These are phyloP conservation scores for Komagataea norvegica DNA, from an alignment of 1,139 yeast species.

Conservation along the genomic window DNA sequence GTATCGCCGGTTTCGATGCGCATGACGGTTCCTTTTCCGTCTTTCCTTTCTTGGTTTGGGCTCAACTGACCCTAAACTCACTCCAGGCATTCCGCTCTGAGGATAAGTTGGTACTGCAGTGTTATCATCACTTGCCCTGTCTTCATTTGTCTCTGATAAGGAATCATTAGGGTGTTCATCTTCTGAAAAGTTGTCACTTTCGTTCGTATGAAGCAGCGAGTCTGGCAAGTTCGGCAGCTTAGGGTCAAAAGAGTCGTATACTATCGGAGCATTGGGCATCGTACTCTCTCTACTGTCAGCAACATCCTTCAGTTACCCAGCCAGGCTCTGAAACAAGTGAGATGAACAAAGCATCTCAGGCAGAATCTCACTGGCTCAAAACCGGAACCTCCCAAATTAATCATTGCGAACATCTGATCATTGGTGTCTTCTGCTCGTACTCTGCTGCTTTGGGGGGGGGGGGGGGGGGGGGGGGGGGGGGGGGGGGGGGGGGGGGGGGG, in stretches of 20 bases:
- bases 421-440: too few species aligned
- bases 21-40: conserved; percentile 7
- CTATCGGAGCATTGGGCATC: conserved; percentile 15
- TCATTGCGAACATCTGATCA: too few species aligned
- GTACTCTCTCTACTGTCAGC: not conserved
- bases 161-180: conserved; percentile 6
- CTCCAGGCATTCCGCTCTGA: not conserved
- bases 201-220: conserved; percentile 20
- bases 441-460: too few species aligned
- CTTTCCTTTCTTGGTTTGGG: not conserved
- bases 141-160: not conserved
- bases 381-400: too few species aligned
- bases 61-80: not conserved
- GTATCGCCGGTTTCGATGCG: conserved; percentile 28
- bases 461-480: too few species aligned
- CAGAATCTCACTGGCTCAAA: too few species aligned
- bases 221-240: conserved; percentile 36
- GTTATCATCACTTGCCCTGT: not conserved
- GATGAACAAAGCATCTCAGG: too few species aligned
- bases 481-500: too few species aligned
- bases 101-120: not conserved
- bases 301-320: not conserved
- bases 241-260: conserved; percentile 40
- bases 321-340: not conserved
- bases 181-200: conserved; percentile 24